Evolutionary conservation across 352 stramenopile species (phyloP).

Genomic region (Blastocystis sp.): DNA sequence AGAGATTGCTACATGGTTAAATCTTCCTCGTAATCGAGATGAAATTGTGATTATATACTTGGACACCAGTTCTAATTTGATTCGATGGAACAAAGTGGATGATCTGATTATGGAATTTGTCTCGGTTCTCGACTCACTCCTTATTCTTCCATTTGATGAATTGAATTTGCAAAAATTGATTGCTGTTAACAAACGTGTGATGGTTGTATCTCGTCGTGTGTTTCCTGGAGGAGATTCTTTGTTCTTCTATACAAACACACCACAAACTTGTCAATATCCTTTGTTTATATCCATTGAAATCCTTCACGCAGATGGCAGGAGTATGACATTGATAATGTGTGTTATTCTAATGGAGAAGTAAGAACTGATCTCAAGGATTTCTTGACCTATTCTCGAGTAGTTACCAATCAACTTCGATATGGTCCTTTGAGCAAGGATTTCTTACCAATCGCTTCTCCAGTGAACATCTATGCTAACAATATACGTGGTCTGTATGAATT

Average conservation of each 20-base stretch:
- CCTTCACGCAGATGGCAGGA: constrained; percentile 22
- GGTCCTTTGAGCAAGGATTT: constrained; percentile 58
- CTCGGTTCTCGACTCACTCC: background rate
- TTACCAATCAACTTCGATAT: constrained; percentile 52
- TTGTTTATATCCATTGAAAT: background rate
- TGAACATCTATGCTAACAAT: constrained; percentile 30
- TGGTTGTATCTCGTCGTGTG: constrained; percentile 7
- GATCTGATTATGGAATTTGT: background rate
- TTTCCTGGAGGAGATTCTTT: background rate
- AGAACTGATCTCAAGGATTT: background rate
- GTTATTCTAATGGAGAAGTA: background rate
- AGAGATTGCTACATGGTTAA: constrained; percentile 71
- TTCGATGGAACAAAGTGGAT: constrained; percentile 41
- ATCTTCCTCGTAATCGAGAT: constrained; percentile 60
- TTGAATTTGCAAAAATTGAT: background rate
- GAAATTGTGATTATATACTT: constrained; percentile 39
- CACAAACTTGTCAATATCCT: constrained; percentile 42
- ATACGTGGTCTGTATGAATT: background rate
- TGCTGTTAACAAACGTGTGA: constrained; percentile 5
- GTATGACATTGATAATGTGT: constrained; percentile 16
- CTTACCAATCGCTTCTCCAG: constrained; percentile 8
- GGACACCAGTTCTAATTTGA: constrained; percentile 32
- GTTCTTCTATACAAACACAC: background rate
- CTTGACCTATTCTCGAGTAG: constrained; percentile 34
- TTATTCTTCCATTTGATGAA: background rate